Evolutionary conservation across 441 rosid species (phyloP), one percentile per base, ranked within the genome.

Genomic region (Syzygium syzygioides): DNA sequence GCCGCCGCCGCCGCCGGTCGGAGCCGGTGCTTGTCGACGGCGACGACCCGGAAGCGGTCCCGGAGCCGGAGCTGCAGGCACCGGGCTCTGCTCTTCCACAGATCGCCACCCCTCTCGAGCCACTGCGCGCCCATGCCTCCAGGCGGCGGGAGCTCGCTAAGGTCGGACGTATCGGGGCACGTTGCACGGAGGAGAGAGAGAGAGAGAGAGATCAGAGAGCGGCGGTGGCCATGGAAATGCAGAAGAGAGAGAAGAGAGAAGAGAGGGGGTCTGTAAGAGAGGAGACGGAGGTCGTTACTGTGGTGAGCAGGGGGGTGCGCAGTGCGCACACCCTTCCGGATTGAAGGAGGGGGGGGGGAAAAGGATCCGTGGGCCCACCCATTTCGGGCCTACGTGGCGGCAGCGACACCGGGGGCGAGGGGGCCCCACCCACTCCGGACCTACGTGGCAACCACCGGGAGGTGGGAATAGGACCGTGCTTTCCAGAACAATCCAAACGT

Each of bases 71-170:
- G 95, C 92, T 95, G 98, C 17, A 97, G 90, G 20, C 91, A 89
- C 9, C 95, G 92, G 0, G 95, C 96, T 53, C 90, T 95, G 91
- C 91, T 93, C 94, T 94, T 96, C 98, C 99, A 97, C 52, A 95
- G 93, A 92, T 96, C 99, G 83, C 94, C 99, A 79, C 94, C 94
- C 59, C 94, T 89, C 28, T 96, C 99, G 66, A 95, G 86, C 88
- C 94, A 89, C 90, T 94, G 97, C 18, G 91, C 93, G 56, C 93
- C 93, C 98, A 96, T 85, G 26, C 45, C 54, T 45, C n/a, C 4
- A 3, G 62, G 26, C n/a, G 62, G 48, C 9, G 14, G 14, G 11
- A 19, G 20, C 25, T 3, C 59, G 59, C 59, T 55, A 55, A 12
- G 48, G 26, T 55, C 59, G 23, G 23, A 18, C 1, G 48, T 55